phyloP scores from a whole-genome alignment of 306 rosid species.

The Myrica gale region DNA sequence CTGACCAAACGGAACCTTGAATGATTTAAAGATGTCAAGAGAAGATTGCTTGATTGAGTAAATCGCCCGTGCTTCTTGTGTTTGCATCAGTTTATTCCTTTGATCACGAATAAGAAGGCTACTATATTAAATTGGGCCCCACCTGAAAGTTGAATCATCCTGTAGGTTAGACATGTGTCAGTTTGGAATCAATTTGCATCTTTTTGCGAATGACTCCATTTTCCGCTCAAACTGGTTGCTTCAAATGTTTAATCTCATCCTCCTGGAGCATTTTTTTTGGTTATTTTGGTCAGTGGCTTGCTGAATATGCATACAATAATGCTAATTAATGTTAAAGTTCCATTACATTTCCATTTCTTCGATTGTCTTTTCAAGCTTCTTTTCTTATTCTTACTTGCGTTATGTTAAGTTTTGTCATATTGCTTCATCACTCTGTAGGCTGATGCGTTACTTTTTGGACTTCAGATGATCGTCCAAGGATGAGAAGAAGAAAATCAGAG shows the following conservation, averaged over 20 bases:
- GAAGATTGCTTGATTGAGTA: not conserved
- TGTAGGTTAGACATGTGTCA: not conserved
- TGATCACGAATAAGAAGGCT: conserved; percentile 4
- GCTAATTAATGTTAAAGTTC: not conserved
- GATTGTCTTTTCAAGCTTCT: not conserved
- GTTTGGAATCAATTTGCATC: not conserved
- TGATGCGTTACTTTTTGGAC: conserved; percentile 7
- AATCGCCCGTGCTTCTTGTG: not conserved
- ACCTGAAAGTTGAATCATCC: not conserved
- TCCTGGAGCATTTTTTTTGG: not conserved
- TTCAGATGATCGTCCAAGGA: conserved; percentile 60
- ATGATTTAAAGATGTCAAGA: not conserved
- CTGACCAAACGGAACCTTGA: not conserved
- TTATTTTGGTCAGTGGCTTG: conserved; percentile 1
- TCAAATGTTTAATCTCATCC: not conserved
- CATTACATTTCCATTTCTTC: conserved; percentile 13
- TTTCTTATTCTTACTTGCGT: conserved; percentile 15
- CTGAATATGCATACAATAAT: not conserved
- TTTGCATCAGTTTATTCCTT: not conserved
- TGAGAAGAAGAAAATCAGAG: conserved; percentile 82
- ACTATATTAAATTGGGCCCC: conserved; percentile 1
- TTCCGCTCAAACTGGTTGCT: not conserved
- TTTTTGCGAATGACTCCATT: not conserved
- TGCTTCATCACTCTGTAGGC: not conserved
- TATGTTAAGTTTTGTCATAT: conserved; percentile 9